Conservation (phyloP, 2,329 filamentous ascomycete genomes). For the Zasmidium cellare region DNA sequence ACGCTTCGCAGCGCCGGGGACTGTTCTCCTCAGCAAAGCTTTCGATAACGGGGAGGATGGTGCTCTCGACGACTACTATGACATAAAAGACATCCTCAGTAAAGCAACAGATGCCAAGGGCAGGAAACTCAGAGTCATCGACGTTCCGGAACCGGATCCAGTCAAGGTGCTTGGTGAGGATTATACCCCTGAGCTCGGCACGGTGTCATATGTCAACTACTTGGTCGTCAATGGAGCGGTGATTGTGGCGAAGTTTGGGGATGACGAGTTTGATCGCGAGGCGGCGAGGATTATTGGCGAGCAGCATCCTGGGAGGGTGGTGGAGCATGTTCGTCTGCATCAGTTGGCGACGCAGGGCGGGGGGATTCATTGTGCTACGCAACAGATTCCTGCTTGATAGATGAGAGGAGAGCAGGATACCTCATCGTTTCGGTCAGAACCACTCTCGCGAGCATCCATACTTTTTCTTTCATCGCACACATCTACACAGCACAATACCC, state of each 20-base stretch:
- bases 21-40: slow-evolving; percentile 13
- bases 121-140: slow-evolving; percentile 10
- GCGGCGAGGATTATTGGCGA: slow-evolving; percentile 12
- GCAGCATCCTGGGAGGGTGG: slow-evolving; percentile 12
- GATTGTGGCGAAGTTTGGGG: slow-evolving; percentile 17
- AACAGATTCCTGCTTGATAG: slow-evolving; percentile 9
- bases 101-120: slow-evolving; percentile 14
- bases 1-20: slow-evolving; percentile 13
- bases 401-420: no score
- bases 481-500: slow-evolving; percentile 26
- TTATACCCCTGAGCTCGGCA: slow-evolving; percentile 5
- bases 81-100: not conserved
- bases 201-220: slow-evolving; percentile 19
- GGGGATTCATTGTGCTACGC: slow-evolving; percentile 21
- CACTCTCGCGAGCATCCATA: not conserved
- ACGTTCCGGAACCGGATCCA: slow-evolving; percentile 12
- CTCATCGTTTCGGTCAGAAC: no score
- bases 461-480: not conserved
- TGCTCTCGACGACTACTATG: slow-evolving; percentile 1
- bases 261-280: slow-evolving; percentile 12
- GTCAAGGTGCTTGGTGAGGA: slow-evolving; percentile 9
- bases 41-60: not conserved
- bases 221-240: slow-evolving; percentile 19
- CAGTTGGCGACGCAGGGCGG: slow-evolving; percentile 20
- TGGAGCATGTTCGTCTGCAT: slow-evolving; percentile 16